Conservation (phyloP, 305 asterid species). For the Fraxinus xanthoxyloides region DNA sequence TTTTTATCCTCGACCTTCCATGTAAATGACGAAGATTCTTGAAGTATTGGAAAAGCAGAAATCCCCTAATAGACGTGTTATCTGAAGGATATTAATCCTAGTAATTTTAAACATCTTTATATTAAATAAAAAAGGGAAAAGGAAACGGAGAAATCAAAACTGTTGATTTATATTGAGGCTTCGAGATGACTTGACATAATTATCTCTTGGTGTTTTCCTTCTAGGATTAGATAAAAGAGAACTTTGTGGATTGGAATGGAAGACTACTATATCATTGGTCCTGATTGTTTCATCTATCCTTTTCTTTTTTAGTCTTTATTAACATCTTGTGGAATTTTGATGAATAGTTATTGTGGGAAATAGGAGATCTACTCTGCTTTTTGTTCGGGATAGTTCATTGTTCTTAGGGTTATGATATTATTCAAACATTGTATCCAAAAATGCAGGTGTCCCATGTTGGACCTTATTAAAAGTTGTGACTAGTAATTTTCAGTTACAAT, state of each 20-base stretch:
- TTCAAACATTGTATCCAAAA: not conserved
- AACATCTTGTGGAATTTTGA: not conserved
- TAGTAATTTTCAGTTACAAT: not conserved
- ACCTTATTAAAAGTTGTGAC: not conserved
- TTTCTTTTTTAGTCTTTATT: not conserved
- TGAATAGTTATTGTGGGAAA: not conserved
- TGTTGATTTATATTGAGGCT: not conserved
- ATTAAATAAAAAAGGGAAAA: not conserved
- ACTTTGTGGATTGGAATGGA: not conserved
- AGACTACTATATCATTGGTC: not conserved
- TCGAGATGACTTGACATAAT: not conserved
- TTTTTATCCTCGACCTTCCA: not conserved
- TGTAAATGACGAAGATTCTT: not conserved
- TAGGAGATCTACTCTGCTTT: not conserved
- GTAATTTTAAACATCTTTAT: not conserved
- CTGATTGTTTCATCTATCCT: not conserved
- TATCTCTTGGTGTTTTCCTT: not conserved
- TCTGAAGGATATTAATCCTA: not conserved
- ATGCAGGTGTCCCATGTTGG: not conserved
- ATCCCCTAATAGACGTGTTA: not conserved
- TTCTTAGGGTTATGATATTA: not conserved
- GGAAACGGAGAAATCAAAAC: not conserved
- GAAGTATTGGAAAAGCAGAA: not conserved
- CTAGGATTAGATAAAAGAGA: not conserved
- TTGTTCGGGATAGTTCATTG: not conserved